Evolutionary conservation across 352 stramenopile genomes (phyloP), one percentile per base, ranked within the genome.

Genomic region (Pythium periplocum): DNA sequence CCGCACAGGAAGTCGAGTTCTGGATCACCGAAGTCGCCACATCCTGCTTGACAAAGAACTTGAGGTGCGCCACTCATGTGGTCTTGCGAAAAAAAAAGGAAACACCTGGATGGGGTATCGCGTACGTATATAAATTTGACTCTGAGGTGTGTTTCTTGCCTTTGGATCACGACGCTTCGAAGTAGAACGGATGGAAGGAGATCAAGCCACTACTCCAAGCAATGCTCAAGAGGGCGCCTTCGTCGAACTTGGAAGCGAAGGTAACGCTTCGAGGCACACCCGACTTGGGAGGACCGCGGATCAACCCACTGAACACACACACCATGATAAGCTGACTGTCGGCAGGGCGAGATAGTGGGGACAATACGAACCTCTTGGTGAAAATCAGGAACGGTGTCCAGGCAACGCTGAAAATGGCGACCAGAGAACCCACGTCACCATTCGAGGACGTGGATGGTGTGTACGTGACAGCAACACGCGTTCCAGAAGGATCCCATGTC

Each of bases 161-260:
- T 26, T 26, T 26, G 17, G 17, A 26, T 26, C 17, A 43, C 11
- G 26, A 36, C 9, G 75, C 63, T 53, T 83, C 53, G 57, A 86
- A 78, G 66, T 90, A 90, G 58, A 92, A 92, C 30, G 82, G 82
- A 54, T 89, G 68, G 56, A 92, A 92, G 7, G 77, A 83, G 52
- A 92, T 71, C 42, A 90, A 58, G 0, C 82, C 82, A n/a, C 69
- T 86, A 64, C 78, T 90, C 82, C 82, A 92, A 6, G 67, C 73
- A 51, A 92, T 64, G 36, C 78, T 87, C 37, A 92, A 59, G 49
- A 92, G 52, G 33, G 82, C 73, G 3, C 82, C 77, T 39, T 86
- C 59, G 33, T 89, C 69, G 51, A 88, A 92, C 9, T 62, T 85
- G 6, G 82, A 78, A 6, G 78, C 78, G 44, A 92, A 92, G 9